Percentiles rank a stretch among this genome's conserved stretches.
Evolutionary conservation across 2,329 filamentous ascomycete genomes (phyloP).

Genomic region (Scedosporium apiospermum): DNA sequence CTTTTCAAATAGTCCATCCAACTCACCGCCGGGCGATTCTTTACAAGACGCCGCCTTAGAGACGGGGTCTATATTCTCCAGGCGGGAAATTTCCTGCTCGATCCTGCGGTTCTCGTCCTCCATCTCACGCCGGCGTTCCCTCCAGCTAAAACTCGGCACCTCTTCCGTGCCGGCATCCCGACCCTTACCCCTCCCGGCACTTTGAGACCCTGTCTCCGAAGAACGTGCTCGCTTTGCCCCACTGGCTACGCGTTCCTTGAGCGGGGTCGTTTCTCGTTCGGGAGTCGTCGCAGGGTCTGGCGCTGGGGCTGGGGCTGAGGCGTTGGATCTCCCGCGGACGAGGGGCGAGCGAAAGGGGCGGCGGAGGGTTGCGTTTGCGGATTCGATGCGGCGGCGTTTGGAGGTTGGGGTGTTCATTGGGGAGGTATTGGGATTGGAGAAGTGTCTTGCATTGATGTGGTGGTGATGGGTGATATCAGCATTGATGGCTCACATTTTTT

Average conservation of each 20-base stretch:
- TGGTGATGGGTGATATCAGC: too few relatives aligned
- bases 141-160: neutral
- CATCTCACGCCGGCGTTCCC: neutral
- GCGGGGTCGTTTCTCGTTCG: too few relatives aligned
- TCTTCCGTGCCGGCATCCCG: neutral
- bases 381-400: constrained; percentile 10
- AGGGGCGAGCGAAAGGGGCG: constrained; percentile 11
- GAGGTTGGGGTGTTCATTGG: constrained; percentile 9
- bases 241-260: too few relatives aligned
- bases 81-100: constrained; percentile 9
- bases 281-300: neutral
- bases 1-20: constrained; percentile 9
- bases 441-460: too few relatives aligned
- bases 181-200: too few relatives aligned
- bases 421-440: neutral
- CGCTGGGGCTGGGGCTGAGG: too few relatives aligned
- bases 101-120: constrained; percentile 6
- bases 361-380: constrained; percentile 10
- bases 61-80: constrained; percentile 1
- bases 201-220: too few relatives aligned
- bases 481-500: too few relatives aligned
- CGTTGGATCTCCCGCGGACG: constrained; percentile 1
- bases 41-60: neutral
- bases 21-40: constrained; percentile 3
- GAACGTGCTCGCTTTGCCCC: too few relatives aligned